phyloP scores from a whole-genome alignment of 805 yeast species.

The Metschnikowia matae region DNA sequence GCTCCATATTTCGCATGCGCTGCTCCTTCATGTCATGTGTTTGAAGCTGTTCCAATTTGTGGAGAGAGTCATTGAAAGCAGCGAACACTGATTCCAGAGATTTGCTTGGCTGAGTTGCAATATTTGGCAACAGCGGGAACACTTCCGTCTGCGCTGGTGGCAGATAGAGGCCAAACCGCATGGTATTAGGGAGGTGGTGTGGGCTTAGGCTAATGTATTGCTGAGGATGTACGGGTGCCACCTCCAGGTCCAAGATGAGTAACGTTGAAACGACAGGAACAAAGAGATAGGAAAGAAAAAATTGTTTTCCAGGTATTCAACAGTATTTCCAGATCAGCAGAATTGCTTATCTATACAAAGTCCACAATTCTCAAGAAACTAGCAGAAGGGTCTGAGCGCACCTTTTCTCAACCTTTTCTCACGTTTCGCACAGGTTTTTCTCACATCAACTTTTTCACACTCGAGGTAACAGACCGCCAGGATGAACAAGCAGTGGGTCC shows the following conservation, averaged over 20 bases:
- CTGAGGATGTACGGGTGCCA: background rate
- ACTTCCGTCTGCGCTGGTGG: background rate
- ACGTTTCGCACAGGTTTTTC: constrained; percentile 4
- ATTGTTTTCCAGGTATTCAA: background rate
- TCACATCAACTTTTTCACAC: constrained; percentile 12
- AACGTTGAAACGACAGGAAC: background rate
- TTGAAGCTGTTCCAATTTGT: constrained; percentile 4
- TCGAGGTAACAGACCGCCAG: constrained; percentile 2
- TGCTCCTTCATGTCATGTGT: constrained; percentile 4
- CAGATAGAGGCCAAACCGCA: constrained; percentile 3
- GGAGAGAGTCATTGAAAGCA: constrained; percentile 8
- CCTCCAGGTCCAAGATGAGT: background rate
- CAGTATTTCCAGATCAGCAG: background rate
- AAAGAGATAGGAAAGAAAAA: background rate
- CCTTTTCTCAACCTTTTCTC: background rate
- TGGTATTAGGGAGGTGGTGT: background rate
- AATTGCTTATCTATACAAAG: background rate
- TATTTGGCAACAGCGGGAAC: background rate
- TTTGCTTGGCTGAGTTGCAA: background rate
- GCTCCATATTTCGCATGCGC: background rate
- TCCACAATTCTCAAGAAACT: background rate
- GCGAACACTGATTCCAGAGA: constrained; percentile 1
- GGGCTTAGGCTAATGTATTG: background rate
- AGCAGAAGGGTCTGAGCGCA: constrained; percentile 6
- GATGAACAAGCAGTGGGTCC: constrained; percentile 23